Conservation (phyloP, 2,329 filamentous ascomycete species). For the Claviceps lovelessii region DNA sequence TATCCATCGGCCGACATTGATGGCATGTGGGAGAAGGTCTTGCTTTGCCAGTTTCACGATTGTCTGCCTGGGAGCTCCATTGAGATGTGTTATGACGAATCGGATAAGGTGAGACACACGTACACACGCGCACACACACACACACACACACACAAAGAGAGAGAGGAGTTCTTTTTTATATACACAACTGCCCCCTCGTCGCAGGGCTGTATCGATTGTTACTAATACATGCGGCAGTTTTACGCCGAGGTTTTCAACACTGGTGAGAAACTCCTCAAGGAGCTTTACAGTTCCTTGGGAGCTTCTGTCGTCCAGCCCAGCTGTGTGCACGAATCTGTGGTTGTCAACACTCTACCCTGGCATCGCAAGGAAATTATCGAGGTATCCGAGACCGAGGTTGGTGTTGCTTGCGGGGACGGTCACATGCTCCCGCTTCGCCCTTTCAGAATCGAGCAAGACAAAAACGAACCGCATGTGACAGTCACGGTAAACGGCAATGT, state of each 20-base stretch:
- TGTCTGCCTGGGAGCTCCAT: conserved; percentile 90
- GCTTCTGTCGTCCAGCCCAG: conserved; percentile 32
- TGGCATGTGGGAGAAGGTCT: conserved; percentile 82
- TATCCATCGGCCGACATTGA: conserved; percentile 94
- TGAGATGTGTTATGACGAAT: conserved; percentile 97
- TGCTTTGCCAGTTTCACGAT: conserved; percentile 95
- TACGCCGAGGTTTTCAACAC: conserved; percentile 73
- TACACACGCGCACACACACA: too few relatives aligned
- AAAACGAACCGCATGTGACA: conserved; percentile 32
- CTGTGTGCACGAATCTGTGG: conserved; percentile 37
- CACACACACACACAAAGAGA: too few relatives aligned
- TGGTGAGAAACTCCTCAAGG: conserved; percentile 55
- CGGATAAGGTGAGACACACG: conserved; percentile 47
- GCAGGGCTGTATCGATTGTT: neutral
- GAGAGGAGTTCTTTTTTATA: too few relatives aligned
- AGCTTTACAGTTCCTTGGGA: conserved; percentile 54
- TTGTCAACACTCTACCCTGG: conserved; percentile 83
- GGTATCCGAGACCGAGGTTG: conserved; percentile 38
- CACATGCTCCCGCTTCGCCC: conserved; percentile 35
- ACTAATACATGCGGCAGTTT: conserved; percentile 33
- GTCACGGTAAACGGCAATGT: conserved; percentile 39
- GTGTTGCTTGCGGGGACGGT: conserved; percentile 42
- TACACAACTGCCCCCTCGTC: neutral
- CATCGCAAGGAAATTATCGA: conserved; percentile 58
- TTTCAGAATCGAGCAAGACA: conserved; percentile 29